A percentile compares a stretch with the other conserved stretches of the same genome.
These are phyloP conservation scores for Botrytis cinerea DNA, from an alignment of 2,329 filamentous ascomycete species.

Conservation along the genomic window DNA sequence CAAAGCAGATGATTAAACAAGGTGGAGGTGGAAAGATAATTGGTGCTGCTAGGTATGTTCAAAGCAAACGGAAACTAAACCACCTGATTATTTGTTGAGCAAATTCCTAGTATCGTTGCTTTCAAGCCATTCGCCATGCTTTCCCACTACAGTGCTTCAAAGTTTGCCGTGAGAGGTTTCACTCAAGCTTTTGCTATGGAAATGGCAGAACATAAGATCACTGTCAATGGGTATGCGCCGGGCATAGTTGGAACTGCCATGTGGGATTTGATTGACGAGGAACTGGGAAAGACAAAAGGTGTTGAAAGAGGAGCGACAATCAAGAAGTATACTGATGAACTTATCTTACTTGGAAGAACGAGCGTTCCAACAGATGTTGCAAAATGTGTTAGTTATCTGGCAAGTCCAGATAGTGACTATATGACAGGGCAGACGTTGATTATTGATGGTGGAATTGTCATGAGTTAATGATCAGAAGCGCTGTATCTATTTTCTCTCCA, in stretches of 20 bases:
- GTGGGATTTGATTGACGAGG: constrained; percentile 69
- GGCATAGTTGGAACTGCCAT: constrained; percentile 66
- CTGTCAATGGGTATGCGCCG: constrained; percentile 67
- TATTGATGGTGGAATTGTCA: constrained; percentile 46
- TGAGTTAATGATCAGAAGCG: constrained; percentile 24
- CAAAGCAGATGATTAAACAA: constrained; percentile 65
- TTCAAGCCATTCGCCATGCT: constrained; percentile 61
- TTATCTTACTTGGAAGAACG: constrained; percentile 58
- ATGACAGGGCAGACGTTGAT: constrained; percentile 67
- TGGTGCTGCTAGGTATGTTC: constrained; percentile 36
- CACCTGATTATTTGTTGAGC: constrained; percentile 8
- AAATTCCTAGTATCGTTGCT: constrained; percentile 50
- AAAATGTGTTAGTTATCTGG: constrained; percentile 62
- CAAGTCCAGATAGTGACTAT: constrained; percentile 60
- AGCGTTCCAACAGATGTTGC: constrained; percentile 65
- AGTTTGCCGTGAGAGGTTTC: constrained; percentile 67
- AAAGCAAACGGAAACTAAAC: not conserved
- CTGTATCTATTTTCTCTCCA: not conserved
- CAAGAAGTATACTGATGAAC: constrained; percentile 53
- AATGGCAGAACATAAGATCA: constrained; percentile 64
- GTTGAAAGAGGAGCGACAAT: constrained; percentile 55
- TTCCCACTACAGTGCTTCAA: constrained; percentile 64
- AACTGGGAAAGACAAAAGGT: constrained; percentile 54
- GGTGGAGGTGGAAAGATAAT: constrained; percentile 46
- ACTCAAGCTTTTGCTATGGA: constrained; percentile 69